phyloP scores from a whole-genome alignment of 495 filamentous ascomycete species.

The Penicillium desertorum region DNA sequence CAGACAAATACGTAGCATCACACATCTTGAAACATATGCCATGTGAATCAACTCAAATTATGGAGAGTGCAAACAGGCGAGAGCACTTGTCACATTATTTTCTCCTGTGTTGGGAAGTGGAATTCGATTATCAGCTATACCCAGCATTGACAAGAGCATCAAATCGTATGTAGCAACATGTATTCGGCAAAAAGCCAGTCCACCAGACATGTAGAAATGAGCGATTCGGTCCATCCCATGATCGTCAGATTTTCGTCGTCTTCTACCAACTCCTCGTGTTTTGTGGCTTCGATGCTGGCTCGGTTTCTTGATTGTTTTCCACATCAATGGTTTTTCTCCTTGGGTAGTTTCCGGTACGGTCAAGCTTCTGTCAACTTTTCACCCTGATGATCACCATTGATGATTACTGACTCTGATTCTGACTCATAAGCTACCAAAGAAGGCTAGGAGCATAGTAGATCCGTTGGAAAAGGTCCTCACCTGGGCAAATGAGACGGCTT shows the following conservation, averaged over 20 bases:
- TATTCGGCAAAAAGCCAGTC: conserved; percentile 7
- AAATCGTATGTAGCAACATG: conserved; percentile 17
- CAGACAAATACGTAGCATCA: conserved; percentile 9
- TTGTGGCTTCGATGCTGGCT: neutral
- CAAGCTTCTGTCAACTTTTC: neutral
- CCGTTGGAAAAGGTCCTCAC: too few species aligned
- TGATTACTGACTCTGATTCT: conserved; percentile 2
- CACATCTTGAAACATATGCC: neutral
- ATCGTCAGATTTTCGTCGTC: conserved; percentile 1
- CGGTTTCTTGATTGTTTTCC: neutral
- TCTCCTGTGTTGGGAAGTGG: conserved; percentile 12
- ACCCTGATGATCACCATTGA: neutral
- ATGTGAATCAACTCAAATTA: conserved; percentile 4
- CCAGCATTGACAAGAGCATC: neutral
- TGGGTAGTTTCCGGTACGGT: neutral
- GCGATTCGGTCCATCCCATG: neutral
- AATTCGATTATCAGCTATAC: neutral
- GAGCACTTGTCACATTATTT: conserved; percentile 14
- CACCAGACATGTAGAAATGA: conserved; percentile 6
- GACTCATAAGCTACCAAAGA: conserved; percentile 8
- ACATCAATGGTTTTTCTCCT: neutral
- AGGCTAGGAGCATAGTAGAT: conserved; percentile 16
- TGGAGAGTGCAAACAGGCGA: conserved; percentile 3
- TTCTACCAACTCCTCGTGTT: neutral
- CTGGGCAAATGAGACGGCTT: neutral